phyloP scores from a whole-genome alignment of 148 eudicot species.

The Spergularia bocconei region DNA sequence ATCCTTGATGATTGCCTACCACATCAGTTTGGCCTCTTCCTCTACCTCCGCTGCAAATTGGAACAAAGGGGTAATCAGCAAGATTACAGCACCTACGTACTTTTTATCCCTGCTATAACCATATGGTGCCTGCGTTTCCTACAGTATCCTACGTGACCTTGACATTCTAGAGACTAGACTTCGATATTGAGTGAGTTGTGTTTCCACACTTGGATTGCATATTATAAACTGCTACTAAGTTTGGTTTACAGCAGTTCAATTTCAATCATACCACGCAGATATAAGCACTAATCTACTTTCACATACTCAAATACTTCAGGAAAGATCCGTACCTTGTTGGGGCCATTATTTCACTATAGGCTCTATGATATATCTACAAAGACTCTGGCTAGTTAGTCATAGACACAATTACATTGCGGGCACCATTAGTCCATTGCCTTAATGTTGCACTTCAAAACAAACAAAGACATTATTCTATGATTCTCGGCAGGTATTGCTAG shows the following conservation, averaged over 20 bases:
- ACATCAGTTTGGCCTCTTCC: conserved; percentile 3
- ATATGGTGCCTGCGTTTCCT: background rate
- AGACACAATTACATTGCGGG: too few relatives aligned
- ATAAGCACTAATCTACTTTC: background rate
- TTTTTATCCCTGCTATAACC: background rate
- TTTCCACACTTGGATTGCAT: background rate
- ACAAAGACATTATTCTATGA: too few relatives aligned
- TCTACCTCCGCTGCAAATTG: conserved; percentile 29
- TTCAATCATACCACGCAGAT: background rate
- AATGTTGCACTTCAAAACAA: too few relatives aligned
- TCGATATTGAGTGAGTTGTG: background rate
- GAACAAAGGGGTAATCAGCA: background rate
- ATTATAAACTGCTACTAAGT: background rate
- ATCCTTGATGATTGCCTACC: conserved; percentile 27
- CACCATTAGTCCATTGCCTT: too few relatives aligned
- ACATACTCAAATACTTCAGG: background rate
- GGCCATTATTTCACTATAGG: too few relatives aligned
- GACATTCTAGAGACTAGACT: background rate
- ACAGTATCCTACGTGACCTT: background rate
- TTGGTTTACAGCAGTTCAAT: background rate
- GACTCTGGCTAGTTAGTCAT: too few relatives aligned
- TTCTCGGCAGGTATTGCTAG: too few relatives aligned
- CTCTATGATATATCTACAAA: too few relatives aligned
- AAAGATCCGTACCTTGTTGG: too few relatives aligned
- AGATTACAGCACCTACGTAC: background rate